Evolutionary conservation across 371 early-diverging fungal genomes (phyloP), one percentile per base, ranked within the genome.

Genomic region (Syncephalastrum sp.): DNA sequence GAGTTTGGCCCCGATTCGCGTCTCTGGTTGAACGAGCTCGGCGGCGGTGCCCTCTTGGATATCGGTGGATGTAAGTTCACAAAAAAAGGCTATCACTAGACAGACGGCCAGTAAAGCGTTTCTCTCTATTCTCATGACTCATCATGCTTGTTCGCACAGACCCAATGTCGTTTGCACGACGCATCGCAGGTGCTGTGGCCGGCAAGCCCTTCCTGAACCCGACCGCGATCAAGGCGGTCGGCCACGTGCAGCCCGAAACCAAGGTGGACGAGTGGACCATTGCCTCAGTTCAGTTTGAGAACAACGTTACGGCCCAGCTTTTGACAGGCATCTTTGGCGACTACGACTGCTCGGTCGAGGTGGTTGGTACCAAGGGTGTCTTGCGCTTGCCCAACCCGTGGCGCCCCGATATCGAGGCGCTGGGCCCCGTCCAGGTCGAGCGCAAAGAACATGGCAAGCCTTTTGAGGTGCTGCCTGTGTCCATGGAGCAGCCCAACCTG

Each of bases 221-320:
- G 14, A 63, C 50, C 0, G 42, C 66, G n/a, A 49, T 79, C 33
- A 69, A 71, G 52, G 79, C 68, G 3, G 66, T 65, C 12, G 79
- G 79, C 13, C 61, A 69, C 33, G 57, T 79, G 23, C 72, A 70
- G 38, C 54, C 65, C 0, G 70, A 74, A 10, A 75, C 74, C 5
- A 54, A 75, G 23, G 75, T 79, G 8, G 79, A 79, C 55, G 79
- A 79, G 56, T 79, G 72, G 70, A 54, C 79, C 3, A 65, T 61
- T 50, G 79, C 79, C 4, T 67, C 67, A 12, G 19, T 79, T 41
- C 53, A 44, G 2, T 79, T 79, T 54, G 69, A 68, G n/a, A 54
- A 58, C 4, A 43, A 48, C 14, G 64, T 75, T 6, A 60, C 64
- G 3, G 79, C 74, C 12, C 72, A 73, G 53, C 50, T 79, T 19